A percentile compares a stretch with the other conserved stretches of the same genome.
phyloP scores from a whole-genome alignment of 2,329 filamentous ascomycete genomes.

The Cercospora sp. region DNA sequence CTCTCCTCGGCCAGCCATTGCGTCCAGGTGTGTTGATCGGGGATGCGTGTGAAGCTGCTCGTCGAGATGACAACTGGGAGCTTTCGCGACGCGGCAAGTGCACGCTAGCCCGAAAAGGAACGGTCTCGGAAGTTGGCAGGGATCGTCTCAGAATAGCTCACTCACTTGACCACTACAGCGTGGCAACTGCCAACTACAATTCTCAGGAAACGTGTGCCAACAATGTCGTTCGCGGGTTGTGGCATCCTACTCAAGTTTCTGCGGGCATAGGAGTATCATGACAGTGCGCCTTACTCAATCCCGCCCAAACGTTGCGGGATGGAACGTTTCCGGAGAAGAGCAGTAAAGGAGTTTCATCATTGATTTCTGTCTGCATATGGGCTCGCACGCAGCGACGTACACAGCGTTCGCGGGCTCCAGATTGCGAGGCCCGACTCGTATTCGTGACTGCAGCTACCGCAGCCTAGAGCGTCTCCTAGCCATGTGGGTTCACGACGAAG shows the following conservation, averaged over 20 bases:
- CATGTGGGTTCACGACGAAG: neutral
- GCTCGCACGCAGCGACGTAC: neutral
- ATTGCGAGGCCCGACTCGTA: neutral
- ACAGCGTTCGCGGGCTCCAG: neutral
- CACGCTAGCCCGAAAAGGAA: neutral
- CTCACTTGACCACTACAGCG: neutral
- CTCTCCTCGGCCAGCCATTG: slow-evolving; percentile 62
- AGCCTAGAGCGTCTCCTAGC: neutral
- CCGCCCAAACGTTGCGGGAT: neutral
- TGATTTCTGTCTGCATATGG: neutral
- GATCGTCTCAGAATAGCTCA: neutral
- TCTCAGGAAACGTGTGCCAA: neutral
- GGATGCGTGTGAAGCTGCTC: neutral
- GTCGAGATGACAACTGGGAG: slow-evolving; percentile 6
- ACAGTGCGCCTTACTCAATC: neutral
- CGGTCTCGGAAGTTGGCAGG: neutral
- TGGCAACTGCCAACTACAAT: neutral
- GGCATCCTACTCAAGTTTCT: neutral
- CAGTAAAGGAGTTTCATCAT: neutral
- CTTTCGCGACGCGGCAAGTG: slow-evolving; percentile 7
- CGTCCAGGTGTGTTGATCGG: neutral
- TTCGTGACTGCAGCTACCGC: neutral
- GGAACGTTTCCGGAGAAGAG: neutral
- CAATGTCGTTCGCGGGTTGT: no score
- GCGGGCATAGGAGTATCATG: neutral